These are phyloP conservation scores for Naganishia kalamii DNA, from an alignment of 768 basidiomycete genomes.

Conservation along the genomic window DNA sequence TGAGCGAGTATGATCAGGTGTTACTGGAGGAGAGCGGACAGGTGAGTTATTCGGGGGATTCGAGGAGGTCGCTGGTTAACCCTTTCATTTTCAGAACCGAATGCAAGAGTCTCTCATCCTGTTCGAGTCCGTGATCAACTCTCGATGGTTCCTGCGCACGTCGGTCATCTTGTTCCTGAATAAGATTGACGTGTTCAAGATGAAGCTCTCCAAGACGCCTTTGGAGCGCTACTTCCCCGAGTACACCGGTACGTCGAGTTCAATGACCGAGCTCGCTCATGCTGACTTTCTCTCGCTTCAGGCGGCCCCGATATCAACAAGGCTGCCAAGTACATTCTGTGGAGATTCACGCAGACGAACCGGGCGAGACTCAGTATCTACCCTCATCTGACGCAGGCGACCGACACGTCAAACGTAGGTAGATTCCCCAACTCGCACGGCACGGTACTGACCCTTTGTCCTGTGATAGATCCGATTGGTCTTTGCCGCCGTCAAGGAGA, in stretches of 20 bases:
- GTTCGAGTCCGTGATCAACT: conserved; percentile 74
- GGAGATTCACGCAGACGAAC: conserved; percentile 84
- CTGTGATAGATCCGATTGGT: conserved; percentile 56
- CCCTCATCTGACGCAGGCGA: conserved; percentile 85
- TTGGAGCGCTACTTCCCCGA: conserved; percentile 65
- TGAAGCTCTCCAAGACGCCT: conserved; percentile 59
- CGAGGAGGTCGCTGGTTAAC: neutral
- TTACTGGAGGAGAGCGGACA: conserved; percentile 59
- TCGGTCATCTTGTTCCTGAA: conserved; percentile 56
- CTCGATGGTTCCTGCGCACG: conserved; percentile 62
- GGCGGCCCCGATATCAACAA: conserved; percentile 87
- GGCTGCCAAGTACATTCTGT: conserved; percentile 87
- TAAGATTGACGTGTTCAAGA: conserved; percentile 67
- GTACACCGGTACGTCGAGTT: conserved; percentile 54
- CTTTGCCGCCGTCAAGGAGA: conserved; percentile 84
- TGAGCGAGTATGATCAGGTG: conserved; percentile 72
- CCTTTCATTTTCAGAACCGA: conserved; percentile 54
- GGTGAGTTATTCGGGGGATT: conserved; percentile 5
- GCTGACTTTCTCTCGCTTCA: neutral
- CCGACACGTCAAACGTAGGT: conserved; percentile 73
- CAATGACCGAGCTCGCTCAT: neutral
- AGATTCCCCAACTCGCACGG: neutral
- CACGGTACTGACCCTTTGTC: neutral
- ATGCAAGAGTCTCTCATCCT: conserved; percentile 69
- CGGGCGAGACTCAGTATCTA: conserved; percentile 62